phyloP scores from a whole-genome alignment of 73 alveolate genomes.

The Durusdinium trenchii region DNA sequence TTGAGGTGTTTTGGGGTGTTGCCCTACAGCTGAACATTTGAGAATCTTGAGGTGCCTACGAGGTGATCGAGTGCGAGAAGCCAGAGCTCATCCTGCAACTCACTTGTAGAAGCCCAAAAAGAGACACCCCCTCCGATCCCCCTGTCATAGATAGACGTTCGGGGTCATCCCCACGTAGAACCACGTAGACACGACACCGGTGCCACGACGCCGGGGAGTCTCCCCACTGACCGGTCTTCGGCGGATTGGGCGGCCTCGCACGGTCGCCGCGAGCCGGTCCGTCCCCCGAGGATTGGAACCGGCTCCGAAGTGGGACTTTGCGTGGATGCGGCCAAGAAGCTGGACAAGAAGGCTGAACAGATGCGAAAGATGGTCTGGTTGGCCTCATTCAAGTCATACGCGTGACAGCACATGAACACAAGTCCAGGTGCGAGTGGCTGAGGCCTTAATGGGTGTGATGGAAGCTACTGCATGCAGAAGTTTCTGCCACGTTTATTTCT shows the following conservation, averaged over 20 bases:
- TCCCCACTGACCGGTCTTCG: too few relatives aligned
- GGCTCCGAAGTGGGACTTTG: conserved; percentile 88
- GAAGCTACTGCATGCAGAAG: background rate
- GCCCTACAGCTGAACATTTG: too few relatives aligned
- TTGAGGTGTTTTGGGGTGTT: too few relatives aligned
- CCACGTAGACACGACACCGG: background rate
- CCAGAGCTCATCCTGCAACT: conserved; percentile 64
- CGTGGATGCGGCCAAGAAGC: conserved; percentile 82
- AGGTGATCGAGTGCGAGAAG: conserved; percentile 89
- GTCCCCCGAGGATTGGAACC: conserved; percentile 50
- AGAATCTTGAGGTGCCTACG: conserved; percentile 68
- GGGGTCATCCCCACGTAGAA: background rate
- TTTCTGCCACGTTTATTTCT: background rate
- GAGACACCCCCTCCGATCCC: too few relatives aligned
- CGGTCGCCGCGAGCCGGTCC: too few relatives aligned
- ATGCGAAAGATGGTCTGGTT: background rate
- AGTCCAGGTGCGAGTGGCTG: conserved; percentile 43
- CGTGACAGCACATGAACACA: background rate
- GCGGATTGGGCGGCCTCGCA: too few relatives aligned
- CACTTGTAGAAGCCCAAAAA: too few relatives aligned
- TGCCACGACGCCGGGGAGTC: background rate
- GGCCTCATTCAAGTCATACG: background rate
- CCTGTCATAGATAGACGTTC: background rate
- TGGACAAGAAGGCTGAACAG: conserved; percentile 71
- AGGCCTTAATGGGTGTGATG: background rate